Evolutionary conservation across 1,139 yeast genomes (phyloP), one percentile per base, ranked within the genome.

Genomic region (Pichia sp.): DNA sequence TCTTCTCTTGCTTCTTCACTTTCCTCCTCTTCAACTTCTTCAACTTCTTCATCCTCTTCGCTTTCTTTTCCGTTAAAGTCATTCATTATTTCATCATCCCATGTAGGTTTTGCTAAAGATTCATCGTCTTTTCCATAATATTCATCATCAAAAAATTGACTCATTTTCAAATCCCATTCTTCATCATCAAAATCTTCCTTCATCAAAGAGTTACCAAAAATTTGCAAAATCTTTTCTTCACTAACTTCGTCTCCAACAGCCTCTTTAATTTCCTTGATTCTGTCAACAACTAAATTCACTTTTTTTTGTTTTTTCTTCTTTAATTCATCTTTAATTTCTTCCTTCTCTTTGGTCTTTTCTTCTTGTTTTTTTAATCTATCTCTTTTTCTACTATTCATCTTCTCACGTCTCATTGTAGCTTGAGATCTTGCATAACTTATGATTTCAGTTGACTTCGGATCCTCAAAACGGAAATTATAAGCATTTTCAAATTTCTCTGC

Each of bases 381-480:
- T 63, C 83, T 78, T 68, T 87, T 87, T 58, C 98, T 78, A 23
- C 85, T 66, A 54, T 81, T 80, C 48, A 83, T 75, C 42, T 80
- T 81, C 24, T 82, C 78, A 61, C 98, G 76, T 67, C 98, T 81
- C 58, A 89, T 72, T 0, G 97, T 87, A 27, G 95, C 95, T 62
- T 89, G 96, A 52, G 76, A 85, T 74, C 99, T 87, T 4, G 98
- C 97, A 68, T 92, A 94, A n/a, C 96, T 82, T 30, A 89, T 83
- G 63, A 94, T 87, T 59, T 92, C 97, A 0, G 92, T 87, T 9
- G 96, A 76, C 54, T 80, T 80, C 12, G 95, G 87, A 57, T 92
- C 97, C 65, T 94, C 98, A 61, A 78, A 92, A 62, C 98, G 77
- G 72, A 90, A 90, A 59, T 94, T 94, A 67, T 90, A 92, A 0